These are phyloP conservation scores for Saccharomycopsis sp. DNA, from an alignment of 805 yeast species.

Conservation along the genomic window DNA sequence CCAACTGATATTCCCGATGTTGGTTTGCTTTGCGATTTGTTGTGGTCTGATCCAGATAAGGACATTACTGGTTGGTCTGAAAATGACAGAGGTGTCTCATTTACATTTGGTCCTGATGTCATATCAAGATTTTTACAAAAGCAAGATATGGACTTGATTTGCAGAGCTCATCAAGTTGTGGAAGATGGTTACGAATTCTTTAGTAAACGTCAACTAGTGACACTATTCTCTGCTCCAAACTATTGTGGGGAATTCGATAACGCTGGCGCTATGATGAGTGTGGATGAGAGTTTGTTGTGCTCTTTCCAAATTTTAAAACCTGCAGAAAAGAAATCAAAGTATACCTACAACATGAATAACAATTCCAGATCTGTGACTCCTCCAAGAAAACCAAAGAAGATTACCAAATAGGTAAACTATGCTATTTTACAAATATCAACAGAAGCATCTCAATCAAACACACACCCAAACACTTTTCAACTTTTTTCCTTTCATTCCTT, in stretches of 20 bases:
- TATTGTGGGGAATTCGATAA: conserved; percentile 98
- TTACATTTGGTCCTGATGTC: conserved; percentile 99
- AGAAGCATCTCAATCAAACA: background rate
- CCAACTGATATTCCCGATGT: conserved; percentile 99
- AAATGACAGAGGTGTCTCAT: conserved; percentile 97
- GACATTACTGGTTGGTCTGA: conserved; percentile 99
- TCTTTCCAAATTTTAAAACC: conserved; percentile 96
- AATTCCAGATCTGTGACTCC: conserved; percentile 47
- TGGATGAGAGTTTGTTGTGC: conserved; percentile 90
- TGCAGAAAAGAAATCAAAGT: conserved; percentile 89
- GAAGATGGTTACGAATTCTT: conserved; percentile 99
- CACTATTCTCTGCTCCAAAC: conserved; percentile 94
- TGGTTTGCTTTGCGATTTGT: conserved; percentile 88
- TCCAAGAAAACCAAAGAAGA: conserved; percentile 49
- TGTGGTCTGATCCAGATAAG: conserved; percentile 98
- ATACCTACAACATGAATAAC: conserved; percentile 32
- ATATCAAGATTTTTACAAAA: conserved; percentile 92
- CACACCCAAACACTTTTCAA: background rate
- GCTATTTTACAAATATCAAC: too few species aligned
- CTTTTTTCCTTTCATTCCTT: background rate
- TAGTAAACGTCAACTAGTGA: conserved; percentile 90
- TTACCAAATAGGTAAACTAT: conserved; percentile 35
- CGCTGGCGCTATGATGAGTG: conserved; percentile 99
- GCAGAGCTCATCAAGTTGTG: conserved; percentile 98
- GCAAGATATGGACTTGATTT: conserved; percentile 95